Evolutionary conservation across 2,329 filamentous ascomycete species (phyloP), one percentile per base, ranked within the genome.

Genomic region (Neopestalotiopsis rosae): DNA sequence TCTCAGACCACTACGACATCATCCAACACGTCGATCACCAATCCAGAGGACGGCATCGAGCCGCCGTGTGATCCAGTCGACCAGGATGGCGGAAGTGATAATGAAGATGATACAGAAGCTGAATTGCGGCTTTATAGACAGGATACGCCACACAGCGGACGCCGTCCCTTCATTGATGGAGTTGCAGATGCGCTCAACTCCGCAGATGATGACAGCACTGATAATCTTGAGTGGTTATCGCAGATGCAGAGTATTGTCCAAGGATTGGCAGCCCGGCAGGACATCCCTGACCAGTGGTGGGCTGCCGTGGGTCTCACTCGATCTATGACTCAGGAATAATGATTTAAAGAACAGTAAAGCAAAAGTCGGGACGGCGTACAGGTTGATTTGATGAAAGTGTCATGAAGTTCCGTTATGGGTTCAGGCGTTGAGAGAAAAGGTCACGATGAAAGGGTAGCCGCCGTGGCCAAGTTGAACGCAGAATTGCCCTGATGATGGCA

Each of bases 281-380:
- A 95, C 74, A 91, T 96, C 67, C 92, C 93, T 0, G 93, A 96
- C 70, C 90, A 94, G 72, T 95, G 92, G 90, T 97, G 94, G 94
- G 88, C 89, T 69, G 87, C 89, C 74, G 90, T 87, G 69, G 91
- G 91, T 57, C 85, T 93, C 71, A 90, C 85, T 75, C 87, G 90
- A 71, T 90, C 85, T 14, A 80, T 89, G 67, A 79, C 82, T 20
- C 81, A 79, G 45, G 83, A 84, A 24, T 62, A 34, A 62, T 62
- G n/a, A 20, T 52, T 52, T 20, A 81, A 79, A 42, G 83, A 84
- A 40, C 34, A 20, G 34, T 12, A 12, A 20, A 45, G 62, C 24
- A 49, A 24, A 45, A 24, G 24, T 40, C 5, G n/a, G 61, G 14
- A 28, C 10, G 62, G 38, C 62, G 40, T 65, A 42, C 40, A 52